phyloP scores from a whole-genome alignment of 495 filamentous ascomycete species.

The Daldinia vernicosa region DNA sequence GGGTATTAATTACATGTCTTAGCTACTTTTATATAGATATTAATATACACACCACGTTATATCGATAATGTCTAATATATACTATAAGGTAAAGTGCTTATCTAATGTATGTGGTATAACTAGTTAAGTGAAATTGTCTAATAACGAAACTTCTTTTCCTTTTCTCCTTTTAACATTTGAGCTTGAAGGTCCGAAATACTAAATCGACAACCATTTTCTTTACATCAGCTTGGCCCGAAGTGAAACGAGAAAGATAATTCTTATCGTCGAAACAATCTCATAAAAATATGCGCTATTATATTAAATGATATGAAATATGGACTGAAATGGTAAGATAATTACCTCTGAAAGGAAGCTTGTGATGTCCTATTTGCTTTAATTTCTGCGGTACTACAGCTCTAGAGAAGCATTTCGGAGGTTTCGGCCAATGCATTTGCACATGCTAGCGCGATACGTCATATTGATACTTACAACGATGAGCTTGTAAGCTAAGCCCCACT shows the following conservation, averaged over 20 bases:
- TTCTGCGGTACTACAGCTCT: constrained; percentile 4
- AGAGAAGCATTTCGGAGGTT: neutral
- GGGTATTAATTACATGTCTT: neutral
- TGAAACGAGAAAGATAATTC: neutral
- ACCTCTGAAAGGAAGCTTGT: neutral
- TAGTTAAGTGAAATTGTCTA: neutral
- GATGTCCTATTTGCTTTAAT: neutral
- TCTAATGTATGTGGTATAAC: no score
- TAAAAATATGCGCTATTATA: neutral
- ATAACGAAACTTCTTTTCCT: neutral
- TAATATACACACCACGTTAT: neutral
- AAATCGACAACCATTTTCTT: neutral
- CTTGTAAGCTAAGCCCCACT: constrained; percentile 17
- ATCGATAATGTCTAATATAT: no score
- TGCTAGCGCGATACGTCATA: constrained; percentile 30
- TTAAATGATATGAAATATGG: neutral
- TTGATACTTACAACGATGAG: constrained; percentile 1
- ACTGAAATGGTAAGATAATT: neutral
- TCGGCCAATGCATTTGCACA: constrained; percentile 24
- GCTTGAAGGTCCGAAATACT: neutral
- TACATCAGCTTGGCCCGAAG: neutral
- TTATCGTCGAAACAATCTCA: neutral
- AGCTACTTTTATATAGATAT: neutral
- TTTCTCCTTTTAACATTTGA: neutral
- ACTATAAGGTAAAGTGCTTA: no score